These are phyloP conservation scores for Casuarina equisetifolia DNA, from an alignment of 306 rosid species.

Conservation along the genomic window DNA sequence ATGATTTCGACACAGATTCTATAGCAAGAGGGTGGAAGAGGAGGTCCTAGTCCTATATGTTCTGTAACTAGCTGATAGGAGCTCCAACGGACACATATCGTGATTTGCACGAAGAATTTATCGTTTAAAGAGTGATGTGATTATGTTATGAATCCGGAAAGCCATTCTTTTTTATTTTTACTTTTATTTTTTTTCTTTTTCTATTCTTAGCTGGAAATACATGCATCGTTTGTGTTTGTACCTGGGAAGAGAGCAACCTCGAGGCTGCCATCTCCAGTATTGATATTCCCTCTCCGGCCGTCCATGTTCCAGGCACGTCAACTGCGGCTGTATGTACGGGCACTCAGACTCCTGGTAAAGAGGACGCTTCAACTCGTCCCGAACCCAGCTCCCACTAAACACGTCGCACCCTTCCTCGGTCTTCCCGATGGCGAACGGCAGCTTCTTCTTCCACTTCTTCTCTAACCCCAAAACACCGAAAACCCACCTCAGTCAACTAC, in stretches of 20 bases:
- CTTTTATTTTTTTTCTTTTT: neutral
- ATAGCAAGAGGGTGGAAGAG: too few relatives aligned
- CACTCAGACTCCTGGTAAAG: constrained; percentile 86
- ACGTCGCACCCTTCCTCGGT: constrained; percentile 65
- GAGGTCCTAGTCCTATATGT: too few relatives aligned
- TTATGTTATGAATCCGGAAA: too few relatives aligned
- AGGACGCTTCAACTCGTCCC: constrained; percentile 71
- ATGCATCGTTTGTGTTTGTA: constrained; percentile 15
- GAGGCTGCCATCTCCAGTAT: constrained; percentile 90
- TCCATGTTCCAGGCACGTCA: constrained; percentile 85
- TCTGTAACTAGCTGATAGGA: too few relatives aligned
- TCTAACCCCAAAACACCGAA: constrained; percentile 30
- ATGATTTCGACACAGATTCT: too few relatives aligned
- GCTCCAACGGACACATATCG: too few relatives aligned
- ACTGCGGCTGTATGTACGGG: constrained; percentile 95
- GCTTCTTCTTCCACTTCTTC: constrained; percentile 49
- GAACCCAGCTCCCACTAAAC: constrained; percentile 78
- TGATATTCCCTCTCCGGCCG: constrained; percentile 76
- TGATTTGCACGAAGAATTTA: too few relatives aligned
- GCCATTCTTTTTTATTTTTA: too few relatives aligned
- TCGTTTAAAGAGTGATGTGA: too few relatives aligned
- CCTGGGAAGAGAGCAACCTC: constrained; percentile 85
- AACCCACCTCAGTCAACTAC: constrained; percentile 21
- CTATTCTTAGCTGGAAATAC: neutral
- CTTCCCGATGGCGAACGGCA: constrained; percentile 60